Base-by-base conservation (phyloP, 2,329 filamentous ascomycete genomes). In the Hypocreales sp. region DNA sequence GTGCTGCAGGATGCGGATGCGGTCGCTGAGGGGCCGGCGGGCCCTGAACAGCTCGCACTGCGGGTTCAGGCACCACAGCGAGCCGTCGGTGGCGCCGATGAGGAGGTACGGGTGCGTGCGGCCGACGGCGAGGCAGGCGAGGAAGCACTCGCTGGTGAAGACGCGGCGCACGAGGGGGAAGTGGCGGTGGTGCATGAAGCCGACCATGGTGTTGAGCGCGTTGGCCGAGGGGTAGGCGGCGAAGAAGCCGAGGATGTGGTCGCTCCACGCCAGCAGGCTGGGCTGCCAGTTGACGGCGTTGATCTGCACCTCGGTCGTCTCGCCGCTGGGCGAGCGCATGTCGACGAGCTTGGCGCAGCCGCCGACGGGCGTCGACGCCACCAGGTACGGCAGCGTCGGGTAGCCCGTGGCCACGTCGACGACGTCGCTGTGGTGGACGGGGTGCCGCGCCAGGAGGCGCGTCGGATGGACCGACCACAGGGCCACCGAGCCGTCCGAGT, bases 401-500 rank as follows among this genome's bases (percentile, higher is more conserved):
- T 67, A 71, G 13, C 58, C 65, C 0, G 65, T 64, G 31, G 56
- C 56, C 18, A 73, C 55, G 37, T 72, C 64, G 33, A 71, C 53
- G 4, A 72, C 52, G 28, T 57, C 48, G 26, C 58, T 67, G 32
- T 61, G 58, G 38, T 72, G 67, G n/a, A 64, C 51, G 5, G 61
- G 54, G 26, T 66, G 58, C 3, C 67, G 59, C 22, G 60, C 59
- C 16, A 72, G 49, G 27, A 69, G 46, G 15, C 51, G 46, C 24
- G 43, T 47, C 1, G 67, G 67, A 21, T 53, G 51, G 22, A 72
- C 39, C 8, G 67, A 72, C 67, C 67, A 73, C 8, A 72, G 48
- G 13, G 56, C 55, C 20, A 72, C 50, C 13, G 61, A 66, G 18
- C 68, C 68, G 33, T 73, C 68, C 0, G 56, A 58, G 40, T 71